Base-by-base conservation (phyloP, 2,329 filamentous ascomycete species). In the Fusarium agapanthi region DNA sequence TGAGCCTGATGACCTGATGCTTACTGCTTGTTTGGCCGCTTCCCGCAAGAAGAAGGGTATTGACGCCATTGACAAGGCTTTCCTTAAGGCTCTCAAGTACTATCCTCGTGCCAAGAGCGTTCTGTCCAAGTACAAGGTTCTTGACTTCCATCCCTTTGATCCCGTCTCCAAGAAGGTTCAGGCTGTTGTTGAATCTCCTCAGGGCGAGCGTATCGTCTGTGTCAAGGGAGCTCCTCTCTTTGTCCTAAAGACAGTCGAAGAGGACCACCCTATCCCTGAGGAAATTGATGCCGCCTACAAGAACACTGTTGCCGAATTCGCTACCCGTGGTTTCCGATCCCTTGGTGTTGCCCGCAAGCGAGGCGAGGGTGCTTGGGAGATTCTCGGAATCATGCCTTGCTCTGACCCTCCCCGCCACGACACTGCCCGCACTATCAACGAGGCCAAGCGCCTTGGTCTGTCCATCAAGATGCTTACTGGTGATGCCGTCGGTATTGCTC, bases 401-500 rank as follows among this genome's bases (percentile, higher is more conserved):
- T 94, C 92, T 78, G 94, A 97, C 82, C 95, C 95, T 77, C 94
- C 94, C 76, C 93, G 95, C 80, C 91, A 97, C 86, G 94, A 97
- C 80, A 97, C 95, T 77, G 93, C 91, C 78, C 93, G 93, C 82
- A 97, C 95, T 70, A 93, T 97, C 85, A 92, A 93, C 82, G 94
- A 97, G 84, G 94, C 94, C 79, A 95, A 96, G 88, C 88, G 87
- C 73, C 90, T 97, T 66, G 94, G 94, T 87, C 88, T 97, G 70
- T 95, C 92, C 76, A 95, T 97, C 85, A 97, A 97, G 89, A 97
- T 97, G 94, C 89, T 97, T 85, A 97, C 95, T 84, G 94, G 94
- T 88, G 94, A 97, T 81, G 94, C 95, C 75, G 94, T 97, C 81
- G 95, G 94, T 83, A 97, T 97, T 82, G 94, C 94, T 77, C 92